Evolutionary conservation across 129 eudicot genomes (phyloP).

Genomic region (Escallonia rubra): DNA sequence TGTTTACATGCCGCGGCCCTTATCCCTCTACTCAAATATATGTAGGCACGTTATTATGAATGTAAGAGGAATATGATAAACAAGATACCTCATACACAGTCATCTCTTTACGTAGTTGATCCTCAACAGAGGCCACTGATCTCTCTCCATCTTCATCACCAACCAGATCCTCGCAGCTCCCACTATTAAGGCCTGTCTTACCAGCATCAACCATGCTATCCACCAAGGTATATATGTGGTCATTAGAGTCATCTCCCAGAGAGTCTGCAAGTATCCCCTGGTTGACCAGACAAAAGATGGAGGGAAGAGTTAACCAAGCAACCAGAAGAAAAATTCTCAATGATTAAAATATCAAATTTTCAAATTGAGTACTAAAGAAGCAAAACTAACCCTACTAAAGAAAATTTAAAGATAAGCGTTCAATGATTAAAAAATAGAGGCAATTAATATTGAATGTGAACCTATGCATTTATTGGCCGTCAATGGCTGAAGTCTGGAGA

Average conservation of each 20-base stretch:
- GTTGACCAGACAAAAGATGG: constrained; percentile 14
- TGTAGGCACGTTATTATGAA: no score
- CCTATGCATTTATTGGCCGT: no score
- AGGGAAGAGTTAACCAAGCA: neutral
- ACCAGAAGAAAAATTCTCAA: neutral
- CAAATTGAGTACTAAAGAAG: no score
- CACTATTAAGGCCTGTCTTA: constrained; percentile 36
- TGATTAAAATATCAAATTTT: neutral
- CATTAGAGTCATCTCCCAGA: constrained; percentile 38
- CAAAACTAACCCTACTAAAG: no score
- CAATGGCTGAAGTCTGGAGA: no score
- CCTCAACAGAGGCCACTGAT: constrained; percentile 92
- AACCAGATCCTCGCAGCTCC: constrained; percentile 53
- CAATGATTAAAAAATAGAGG: no score
- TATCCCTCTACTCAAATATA: no score
- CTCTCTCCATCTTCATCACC: constrained; percentile 86
- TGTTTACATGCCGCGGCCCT: no score
- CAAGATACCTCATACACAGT: constrained; percentile 82
- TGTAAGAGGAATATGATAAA: neutral
- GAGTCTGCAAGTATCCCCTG: constrained; percentile 87
- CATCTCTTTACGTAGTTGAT: constrained; percentile 91
- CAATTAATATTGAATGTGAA: no score
- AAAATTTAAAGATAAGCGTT: no score
- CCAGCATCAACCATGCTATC: constrained; percentile 56
- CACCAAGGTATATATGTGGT: constrained; percentile 61